Conservation (phyloP, 306 rosid genomes). For the Prunus persica region Prunus_persica_NCBIv2 NC_034009.1:32522501-32523000, state of each 20-base stretch:
- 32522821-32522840: slow-evolving; percentile 49
- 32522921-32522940: slow-evolving; percentile 27
- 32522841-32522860: slow-evolving; percentile 55
- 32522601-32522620: too few species aligned
- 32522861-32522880: slow-evolving; percentile 63
- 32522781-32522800: not conserved
- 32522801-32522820: slow-evolving; percentile 40
- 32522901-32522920: not conserved
- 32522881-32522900: slow-evolving; percentile 15
- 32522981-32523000: slow-evolving; percentile 61
- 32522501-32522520: not conserved
- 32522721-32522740: not conserved
- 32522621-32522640: too few species aligned
- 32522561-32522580: not conserved
- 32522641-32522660: not conserved
- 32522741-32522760: not conserved
- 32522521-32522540: not conserved
- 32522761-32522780: not conserved
- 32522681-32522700: not conserved
- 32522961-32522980: slow-evolving; percentile 47
- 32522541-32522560: not conserved
- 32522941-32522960: slow-evolving; percentile 70
- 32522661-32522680: not conserved
- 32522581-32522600: not conserved
- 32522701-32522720: not conserved